Evolutionary conservation across 306 rosid species (phyloP), one percentile per base, ranked within the genome.

Genomic region (Cucurbita ficifolia): DNA sequence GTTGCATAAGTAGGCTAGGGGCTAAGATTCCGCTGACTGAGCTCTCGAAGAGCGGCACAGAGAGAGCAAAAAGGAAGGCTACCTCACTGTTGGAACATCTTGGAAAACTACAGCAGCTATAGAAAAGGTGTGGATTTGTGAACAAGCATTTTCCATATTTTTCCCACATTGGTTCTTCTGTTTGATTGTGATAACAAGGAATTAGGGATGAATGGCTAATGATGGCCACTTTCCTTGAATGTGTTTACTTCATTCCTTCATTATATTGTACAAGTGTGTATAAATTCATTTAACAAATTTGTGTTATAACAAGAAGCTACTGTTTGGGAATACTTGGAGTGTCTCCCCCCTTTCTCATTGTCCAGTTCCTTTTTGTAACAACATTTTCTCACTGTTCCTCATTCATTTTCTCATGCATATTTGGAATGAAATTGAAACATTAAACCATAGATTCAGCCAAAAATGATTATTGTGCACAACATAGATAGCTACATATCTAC

Each of bases 21-120:
- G 97, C 91, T 48, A 79, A 89, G 79, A 85, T 95, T 54, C 97
- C 97, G 9, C 82, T 95, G 76, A 75, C 96, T 0, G 99, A 95
- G 71, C 91, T 95, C 39, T 81, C 96, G 3, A 77, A 81, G 75
- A 85, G 78, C 35, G 97, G 99, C 73, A 87, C 99, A 4, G 99
- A 85, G 83, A 86, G 99, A 76, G 92, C 97, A 52, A 91, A 91
- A 82, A 76, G 99, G 78, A 95, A 95, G 80, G 97, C 97, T 13
- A 84, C 87, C 61, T 95, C 96, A 60, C 84, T 91, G 83, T 64
- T 95, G 85, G 97, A 86, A 82, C 96, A 86, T 88, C 96, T 95
- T 74, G 84, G 85, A 3, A 89, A 85, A 84, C 50, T 83, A 71
- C 90, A 88, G 81, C 91, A 84, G 80, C 72, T 76, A 70, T 84